These are phyloP conservation scores for Prunus salicina DNA, from an alignment of 306 rosid species.

Conservation along the genomic window DNA sequence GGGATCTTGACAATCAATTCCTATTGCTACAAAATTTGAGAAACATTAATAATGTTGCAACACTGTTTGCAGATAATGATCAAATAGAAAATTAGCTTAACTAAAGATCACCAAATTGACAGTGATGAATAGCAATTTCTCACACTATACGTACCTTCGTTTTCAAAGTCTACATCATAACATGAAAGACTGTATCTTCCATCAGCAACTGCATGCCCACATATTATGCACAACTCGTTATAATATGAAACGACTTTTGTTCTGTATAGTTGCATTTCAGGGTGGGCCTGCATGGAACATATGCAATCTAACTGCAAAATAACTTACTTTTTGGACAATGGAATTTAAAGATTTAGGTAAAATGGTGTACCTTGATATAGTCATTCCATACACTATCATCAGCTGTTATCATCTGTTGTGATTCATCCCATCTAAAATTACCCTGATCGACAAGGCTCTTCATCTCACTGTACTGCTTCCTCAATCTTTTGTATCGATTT, in stretches of 20 bases:
- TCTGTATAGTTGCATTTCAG: constrained; percentile 40
- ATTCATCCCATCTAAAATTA: constrained; percentile 49
- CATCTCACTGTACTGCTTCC: constrained; percentile 53
- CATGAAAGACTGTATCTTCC: constrained; percentile 68
- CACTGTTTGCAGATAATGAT: background rate
- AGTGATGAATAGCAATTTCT: background rate
- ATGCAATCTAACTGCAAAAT: background rate
- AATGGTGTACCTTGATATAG: constrained; percentile 36
- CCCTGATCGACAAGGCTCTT: constrained; percentile 40
- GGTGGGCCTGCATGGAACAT: constrained; percentile 43
- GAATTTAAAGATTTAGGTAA: constrained; percentile 14
- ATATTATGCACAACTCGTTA: constrained; percentile 49
- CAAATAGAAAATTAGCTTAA: background rate
- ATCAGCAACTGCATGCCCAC: constrained; percentile 58
- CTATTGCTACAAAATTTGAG: constrained; percentile 6
- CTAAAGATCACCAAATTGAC: background rate
- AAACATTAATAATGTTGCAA: background rate
- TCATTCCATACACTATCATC: constrained; percentile 31
- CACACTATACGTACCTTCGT: constrained; percentile 14
- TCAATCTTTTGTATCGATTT: constrained; percentile 53
- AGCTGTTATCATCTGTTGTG: constrained; percentile 32
- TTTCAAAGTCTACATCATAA: constrained; percentile 33
- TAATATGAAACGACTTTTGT: constrained; percentile 34
- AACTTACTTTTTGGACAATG: background rate
- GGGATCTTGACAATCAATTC: constrained; percentile 11